Evolutionary conservation across 176 grass and related monocot genomes (phyloP), one percentile per base, ranked within the genome.

Genomic region (Eremochloa ophiuroides): DNA sequence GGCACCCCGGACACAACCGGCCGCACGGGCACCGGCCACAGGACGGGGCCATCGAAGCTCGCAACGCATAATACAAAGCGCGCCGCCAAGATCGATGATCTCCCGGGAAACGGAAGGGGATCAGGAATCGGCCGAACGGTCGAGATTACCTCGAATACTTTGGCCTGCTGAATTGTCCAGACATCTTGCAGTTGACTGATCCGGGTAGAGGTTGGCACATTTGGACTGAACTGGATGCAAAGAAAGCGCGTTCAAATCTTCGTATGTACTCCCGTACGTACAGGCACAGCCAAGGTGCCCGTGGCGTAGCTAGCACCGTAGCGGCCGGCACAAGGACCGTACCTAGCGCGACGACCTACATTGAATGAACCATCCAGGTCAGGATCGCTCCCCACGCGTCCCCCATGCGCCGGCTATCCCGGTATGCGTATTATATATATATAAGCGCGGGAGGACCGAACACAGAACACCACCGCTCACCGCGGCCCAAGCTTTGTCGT

Each of bases 181-280:
- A 30, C 39, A 8, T 5, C 7, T n/a, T n/a, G 2, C 28, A 23
- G 84, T 66, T 80, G 50, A 74, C 80, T 7, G 39, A 69, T 61
- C 85, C 7, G 43, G 44, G 30, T 1, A 7, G 31, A 37, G 72
- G 58, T 83, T 26, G 85, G 12, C 10, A 73, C 67, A 51, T 7
- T 62, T 33, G 66, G 58, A 83, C 73, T 44, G 43, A 20, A 61
- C 65, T n/a, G 63, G 47, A 7, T n/a, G 50, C n/a, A 4, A 70
- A 85, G 59, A 69, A 66, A 66, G 8, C 84, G 23, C 43, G 59
- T 75, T 83, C 74, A 83, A 88, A 62, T 56, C 80, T 44, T 10
- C 20, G 60, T 58, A 11, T 2, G 50, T 38, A 38, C 35, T 0
- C 7, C 4, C 38, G 38, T 12, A 39, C 39, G 68, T 37, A 17